Conservation (phyloP, 345 rosid genomes). For the Physaria fendleri region DNA sequence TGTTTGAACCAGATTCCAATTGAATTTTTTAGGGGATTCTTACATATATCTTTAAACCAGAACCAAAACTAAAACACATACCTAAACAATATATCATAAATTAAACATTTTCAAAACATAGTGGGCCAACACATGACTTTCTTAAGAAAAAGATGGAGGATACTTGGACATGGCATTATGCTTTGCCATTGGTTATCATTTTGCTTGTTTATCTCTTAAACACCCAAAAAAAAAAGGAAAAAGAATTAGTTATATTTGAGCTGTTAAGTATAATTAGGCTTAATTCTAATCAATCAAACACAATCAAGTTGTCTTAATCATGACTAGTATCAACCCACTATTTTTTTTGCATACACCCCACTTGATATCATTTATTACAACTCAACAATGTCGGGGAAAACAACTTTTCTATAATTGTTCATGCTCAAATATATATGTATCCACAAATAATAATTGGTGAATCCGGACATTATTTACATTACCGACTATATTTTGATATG, state of each 20-base stretch:
- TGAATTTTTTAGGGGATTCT: no score
- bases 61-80: no score
- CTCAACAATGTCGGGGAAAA: not conserved
- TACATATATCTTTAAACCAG: no score
- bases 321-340: constrained; percentile 13
- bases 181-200: not conserved
- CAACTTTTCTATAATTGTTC: not conserved
- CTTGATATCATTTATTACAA: constrained; percentile 2
- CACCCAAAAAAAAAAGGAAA: not conserved
- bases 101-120: no score
- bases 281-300: constrained; percentile 20
- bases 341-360: constrained; percentile 5
- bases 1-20: no score
- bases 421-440: not conserved
- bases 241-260: not conserved
- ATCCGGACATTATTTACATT: not conserved
- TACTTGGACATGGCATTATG: constrained; percentile 1
- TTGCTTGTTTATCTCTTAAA: not conserved
- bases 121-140: no score
- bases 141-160: no score
- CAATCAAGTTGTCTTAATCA: constrained; percentile 22
- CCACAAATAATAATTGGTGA: not conserved
- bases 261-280: constrained; percentile 9
- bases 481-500: not conserved
- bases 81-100: no score